phyloP scores from a whole-genome alignment of 176 grass and related monocot species.

The Canna indica region DNA sequence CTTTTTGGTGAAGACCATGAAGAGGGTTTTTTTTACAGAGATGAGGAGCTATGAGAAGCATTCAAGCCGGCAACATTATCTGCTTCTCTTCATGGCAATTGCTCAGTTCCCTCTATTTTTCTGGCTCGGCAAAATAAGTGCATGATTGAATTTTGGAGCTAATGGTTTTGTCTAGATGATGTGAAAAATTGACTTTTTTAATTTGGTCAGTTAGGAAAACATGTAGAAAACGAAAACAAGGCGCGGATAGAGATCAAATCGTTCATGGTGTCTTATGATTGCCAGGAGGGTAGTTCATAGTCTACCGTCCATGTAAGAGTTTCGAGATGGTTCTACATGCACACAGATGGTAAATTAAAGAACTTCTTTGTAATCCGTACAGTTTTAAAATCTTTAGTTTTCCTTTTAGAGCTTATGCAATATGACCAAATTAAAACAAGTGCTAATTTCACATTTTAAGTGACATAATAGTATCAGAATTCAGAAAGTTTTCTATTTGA shows the following conservation, averaged over 20 bases:
- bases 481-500: no score
- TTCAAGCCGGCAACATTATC: constrained; percentile 17
- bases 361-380: no score
- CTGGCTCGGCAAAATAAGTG: constrained; percentile 10
- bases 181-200: not conserved
- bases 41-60: constrained; percentile 12
- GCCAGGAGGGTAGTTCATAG: not conserved
- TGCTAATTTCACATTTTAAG: no score
- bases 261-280: not conserved
- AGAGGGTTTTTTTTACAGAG: constrained; percentile 14
- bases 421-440: no score
- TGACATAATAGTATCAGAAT: no score
- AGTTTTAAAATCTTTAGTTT: no score
- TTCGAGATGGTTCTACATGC: not conserved
- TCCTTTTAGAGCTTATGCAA: no score
- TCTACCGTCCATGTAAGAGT: not conserved
- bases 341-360: not conserved
- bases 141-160: not conserved
- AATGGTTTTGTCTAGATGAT: not conserved
- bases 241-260: not conserved
- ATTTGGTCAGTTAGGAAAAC: not conserved
- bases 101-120: constrained; percentile 15
- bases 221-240: not conserved
- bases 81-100: constrained; percentile 13
- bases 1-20: constrained; percentile 22